Conservation (phyloP, 2,329 filamentous ascomycete genomes). For the Epichloe sibirici region DNA sequence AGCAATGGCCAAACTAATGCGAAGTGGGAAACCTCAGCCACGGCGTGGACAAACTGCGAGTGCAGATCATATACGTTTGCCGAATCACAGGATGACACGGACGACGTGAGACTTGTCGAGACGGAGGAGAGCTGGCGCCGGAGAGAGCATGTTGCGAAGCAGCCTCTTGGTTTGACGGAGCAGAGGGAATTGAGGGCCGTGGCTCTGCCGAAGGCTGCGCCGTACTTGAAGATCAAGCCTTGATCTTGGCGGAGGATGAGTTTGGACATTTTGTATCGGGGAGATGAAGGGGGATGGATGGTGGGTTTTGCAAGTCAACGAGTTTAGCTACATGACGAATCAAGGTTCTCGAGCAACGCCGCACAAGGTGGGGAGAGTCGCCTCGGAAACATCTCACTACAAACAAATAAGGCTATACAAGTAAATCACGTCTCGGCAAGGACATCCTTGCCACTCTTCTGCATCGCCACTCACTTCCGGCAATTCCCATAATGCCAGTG, state of each 20-base stretch:
- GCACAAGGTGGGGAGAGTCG: no score
- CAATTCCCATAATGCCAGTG: no score
- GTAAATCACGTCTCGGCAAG: no score
- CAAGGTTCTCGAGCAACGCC: no score
- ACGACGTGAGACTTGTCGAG: conserved; percentile 34
- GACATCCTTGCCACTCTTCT: no score
- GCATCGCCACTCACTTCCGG: no score
- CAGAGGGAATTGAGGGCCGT: conserved; percentile 30
- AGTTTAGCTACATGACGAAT: no score
- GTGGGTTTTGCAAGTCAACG: no score
- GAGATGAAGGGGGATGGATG: no score
- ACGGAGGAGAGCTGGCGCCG: conserved; percentile 34
- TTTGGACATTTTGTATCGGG: neutral
- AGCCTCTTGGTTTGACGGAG: conserved; percentile 32
- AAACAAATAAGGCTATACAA: no score
- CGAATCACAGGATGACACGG: conserved; percentile 36
- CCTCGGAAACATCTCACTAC: no score
- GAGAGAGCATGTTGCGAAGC: conserved; percentile 26
- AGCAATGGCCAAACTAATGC: neutral
- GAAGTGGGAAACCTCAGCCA: conserved; percentile 34
- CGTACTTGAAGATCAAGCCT: conserved; percentile 24
- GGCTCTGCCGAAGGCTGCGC: conserved; percentile 22
- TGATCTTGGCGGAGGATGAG: neutral
- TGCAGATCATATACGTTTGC: conserved; percentile 55
- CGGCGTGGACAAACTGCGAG: conserved; percentile 65